phyloP scores from a whole-genome alignment of 371 early-diverging fungal species.

The Syncephalastrum monosporum region DNA sequence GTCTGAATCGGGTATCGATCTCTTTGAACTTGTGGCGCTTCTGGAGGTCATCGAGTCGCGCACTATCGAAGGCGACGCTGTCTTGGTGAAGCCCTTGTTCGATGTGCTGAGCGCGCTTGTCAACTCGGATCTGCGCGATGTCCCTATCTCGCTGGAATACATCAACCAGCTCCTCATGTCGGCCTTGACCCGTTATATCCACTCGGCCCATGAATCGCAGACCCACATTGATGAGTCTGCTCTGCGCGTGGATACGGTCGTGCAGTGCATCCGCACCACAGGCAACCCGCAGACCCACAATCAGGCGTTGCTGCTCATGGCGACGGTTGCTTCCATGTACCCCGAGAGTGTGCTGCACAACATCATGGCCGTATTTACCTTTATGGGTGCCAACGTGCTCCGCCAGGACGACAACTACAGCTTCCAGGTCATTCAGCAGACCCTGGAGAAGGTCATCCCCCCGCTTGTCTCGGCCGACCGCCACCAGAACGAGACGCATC shows the following conservation, averaged over 20 bases:
- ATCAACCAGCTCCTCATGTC: conserved; percentile 84
- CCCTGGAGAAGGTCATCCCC: conserved; percentile 86
- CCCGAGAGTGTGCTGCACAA: conserved; percentile 88
- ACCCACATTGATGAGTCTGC: conserved; percentile 40
- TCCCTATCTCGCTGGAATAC: conserved; percentile 79
- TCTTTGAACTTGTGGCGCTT: conserved; percentile 62
- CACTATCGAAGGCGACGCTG: conserved; percentile 41
- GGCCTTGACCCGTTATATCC: conserved; percentile 67
- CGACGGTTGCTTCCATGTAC: conserved; percentile 79
- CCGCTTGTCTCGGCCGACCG: conserved; percentile 70
- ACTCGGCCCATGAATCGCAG: conserved; percentile 49
- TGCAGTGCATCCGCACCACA: conserved; percentile 87
- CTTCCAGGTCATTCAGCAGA: conserved; percentile 92
- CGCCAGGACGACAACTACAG: conserved; percentile 95
- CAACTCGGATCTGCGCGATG: conserved; percentile 52
- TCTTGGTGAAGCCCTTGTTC: conserved; percentile 70
- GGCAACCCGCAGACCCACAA: conserved; percentile 95
- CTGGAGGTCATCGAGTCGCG: conserved; percentile 73
- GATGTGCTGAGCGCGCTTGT: conserved; percentile 72
- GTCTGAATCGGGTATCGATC: conserved; percentile 19
- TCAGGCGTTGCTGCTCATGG: conserved; percentile 84
- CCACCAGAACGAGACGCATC: conserved; percentile 43
- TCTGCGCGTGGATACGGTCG: conserved; percentile 83
- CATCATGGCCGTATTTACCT: conserved; percentile 96
- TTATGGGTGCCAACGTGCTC: conserved; percentile 95